Percentiles rank a stretch among this genome's conserved stretches.
Evolutionary conservation across 148 eudicot genomes (phyloP).

Genomic region (Nyssa sinensis): DNA sequence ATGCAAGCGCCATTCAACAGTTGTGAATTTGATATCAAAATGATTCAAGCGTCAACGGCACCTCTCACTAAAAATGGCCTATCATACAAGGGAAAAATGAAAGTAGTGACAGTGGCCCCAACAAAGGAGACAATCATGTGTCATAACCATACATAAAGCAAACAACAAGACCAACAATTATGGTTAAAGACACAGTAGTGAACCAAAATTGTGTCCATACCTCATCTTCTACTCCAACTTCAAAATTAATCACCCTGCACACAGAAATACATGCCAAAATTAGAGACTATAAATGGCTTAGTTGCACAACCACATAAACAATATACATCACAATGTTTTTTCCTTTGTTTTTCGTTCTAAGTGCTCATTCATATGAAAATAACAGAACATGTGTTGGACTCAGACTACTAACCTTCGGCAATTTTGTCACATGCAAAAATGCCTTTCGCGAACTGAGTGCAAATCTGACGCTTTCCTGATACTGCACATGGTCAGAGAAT

Average conservation of each 20-base stretch:
- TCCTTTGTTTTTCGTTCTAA: neutral
- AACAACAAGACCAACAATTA: neutral
- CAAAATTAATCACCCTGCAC: neutral
- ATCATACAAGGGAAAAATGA: neutral
- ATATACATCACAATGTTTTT: neutral
- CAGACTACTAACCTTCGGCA: slow-evolving; percentile 11
- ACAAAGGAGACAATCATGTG: neutral
- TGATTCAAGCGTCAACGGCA: neutral
- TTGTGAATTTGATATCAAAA: neutral
- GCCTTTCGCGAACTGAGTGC: slow-evolving; percentile 29
- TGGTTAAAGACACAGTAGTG: too few species aligned
- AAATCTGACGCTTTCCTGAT: slow-evolving; percentile 38
- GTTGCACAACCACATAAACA: neutral
- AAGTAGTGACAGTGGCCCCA: too few species aligned
- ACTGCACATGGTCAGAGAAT: slow-evolving; percentile 18
- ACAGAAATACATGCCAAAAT: neutral
- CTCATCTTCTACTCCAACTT: neutral
- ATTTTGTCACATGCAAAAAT: slow-evolving; percentile 15
- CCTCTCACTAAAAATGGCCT: neutral
- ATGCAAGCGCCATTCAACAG: neutral
- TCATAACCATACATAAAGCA: neutral
- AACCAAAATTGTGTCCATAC: too few species aligned
- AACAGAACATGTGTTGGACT: neutral
- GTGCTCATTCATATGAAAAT: neutral
- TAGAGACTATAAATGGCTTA: too few species aligned